Evolutionary conservation across 2,329 filamentous ascomycete species (phyloP).

Genomic region (Huntiella omanensis): DNA sequence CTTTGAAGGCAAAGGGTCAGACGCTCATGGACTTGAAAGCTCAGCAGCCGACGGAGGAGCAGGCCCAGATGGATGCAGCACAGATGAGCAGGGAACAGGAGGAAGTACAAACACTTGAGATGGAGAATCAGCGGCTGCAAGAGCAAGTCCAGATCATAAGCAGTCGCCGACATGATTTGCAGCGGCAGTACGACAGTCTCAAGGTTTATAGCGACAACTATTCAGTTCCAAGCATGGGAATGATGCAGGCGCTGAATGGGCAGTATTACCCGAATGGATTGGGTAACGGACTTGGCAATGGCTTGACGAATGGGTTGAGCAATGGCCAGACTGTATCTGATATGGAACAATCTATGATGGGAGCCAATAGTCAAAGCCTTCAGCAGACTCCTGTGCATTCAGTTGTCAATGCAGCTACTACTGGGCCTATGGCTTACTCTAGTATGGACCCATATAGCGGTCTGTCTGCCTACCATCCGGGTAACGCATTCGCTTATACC

Average conservation of each 20-base stretch:
- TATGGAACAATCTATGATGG: background rate
- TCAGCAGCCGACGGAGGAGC: constrained; percentile 41
- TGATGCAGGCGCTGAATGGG: too few species aligned
- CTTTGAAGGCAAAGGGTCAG: constrained; percentile 43
- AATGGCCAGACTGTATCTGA: background rate
- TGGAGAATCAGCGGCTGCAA: background rate
- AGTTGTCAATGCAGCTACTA: background rate
- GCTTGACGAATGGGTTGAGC: background rate
- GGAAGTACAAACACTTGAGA: constrained; percentile 17
- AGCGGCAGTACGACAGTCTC: background rate
- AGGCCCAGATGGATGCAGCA: constrained; percentile 28
- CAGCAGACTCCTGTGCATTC: background rate
- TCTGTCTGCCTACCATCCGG: background rate
- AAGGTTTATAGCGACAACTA: background rate
- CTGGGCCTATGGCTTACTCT: background rate
- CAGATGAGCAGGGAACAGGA: constrained; percentile 2
- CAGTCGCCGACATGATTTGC: background rate
- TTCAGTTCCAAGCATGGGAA: background rate
- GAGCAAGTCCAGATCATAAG: background rate
- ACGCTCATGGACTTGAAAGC: constrained; percentile 59
- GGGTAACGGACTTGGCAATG: background rate
- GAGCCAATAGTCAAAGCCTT: background rate
- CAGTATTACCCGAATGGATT: background rate
- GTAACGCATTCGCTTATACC: background rate
- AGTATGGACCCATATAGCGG: background rate